Conservation (phyloP, 2,329 filamentous ascomycete genomes). For the Exserohilum rostratum region DNA sequence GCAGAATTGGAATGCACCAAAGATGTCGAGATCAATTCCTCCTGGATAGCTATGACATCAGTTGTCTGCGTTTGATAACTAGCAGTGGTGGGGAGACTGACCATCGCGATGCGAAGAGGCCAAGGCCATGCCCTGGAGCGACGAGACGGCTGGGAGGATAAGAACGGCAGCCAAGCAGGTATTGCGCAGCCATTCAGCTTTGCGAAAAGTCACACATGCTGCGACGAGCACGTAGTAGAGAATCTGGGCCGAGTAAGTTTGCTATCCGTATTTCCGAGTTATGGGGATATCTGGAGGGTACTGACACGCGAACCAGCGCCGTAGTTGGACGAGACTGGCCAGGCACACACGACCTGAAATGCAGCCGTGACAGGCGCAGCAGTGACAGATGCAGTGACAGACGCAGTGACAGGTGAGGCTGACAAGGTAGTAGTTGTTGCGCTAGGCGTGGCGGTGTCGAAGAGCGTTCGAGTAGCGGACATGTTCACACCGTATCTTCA, state of each 20-base stretch:
- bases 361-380: constrained; percentile 1
- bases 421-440: constrained; percentile 15
- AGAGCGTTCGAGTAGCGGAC: constrained; percentile 35
- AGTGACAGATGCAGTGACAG: neutral
- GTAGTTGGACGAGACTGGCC: constrained; percentile 64
- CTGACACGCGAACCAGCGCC: constrained; percentile 61
- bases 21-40: constrained; percentile 72
- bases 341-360: constrained; percentile 61
- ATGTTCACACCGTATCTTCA: constrained; percentile 46
- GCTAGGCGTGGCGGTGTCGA: constrained; percentile 19
- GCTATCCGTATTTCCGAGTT: constrained; percentile 6
- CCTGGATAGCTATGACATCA: constrained; percentile 48
- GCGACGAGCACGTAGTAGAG: constrained; percentile 64
- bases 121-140: constrained; percentile 68
- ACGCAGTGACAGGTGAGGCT: constrained; percentile 13
- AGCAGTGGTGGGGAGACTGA: constrained; percentile 45
- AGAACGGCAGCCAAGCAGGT: constrained; percentile 65
- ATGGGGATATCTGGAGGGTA: constrained; percentile 5
- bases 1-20: constrained; percentile 70
- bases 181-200: constrained; percentile 65
- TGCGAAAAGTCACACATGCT: constrained; percentile 67
- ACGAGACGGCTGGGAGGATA: constrained; percentile 68
- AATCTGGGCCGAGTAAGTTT: constrained; percentile 50
- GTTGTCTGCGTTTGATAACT: constrained; percentile 8
- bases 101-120: constrained; percentile 64